phyloP scores from a whole-genome alignment of 2,329 filamentous ascomycete genomes.

The Botrytis paeoniae region DNA sequence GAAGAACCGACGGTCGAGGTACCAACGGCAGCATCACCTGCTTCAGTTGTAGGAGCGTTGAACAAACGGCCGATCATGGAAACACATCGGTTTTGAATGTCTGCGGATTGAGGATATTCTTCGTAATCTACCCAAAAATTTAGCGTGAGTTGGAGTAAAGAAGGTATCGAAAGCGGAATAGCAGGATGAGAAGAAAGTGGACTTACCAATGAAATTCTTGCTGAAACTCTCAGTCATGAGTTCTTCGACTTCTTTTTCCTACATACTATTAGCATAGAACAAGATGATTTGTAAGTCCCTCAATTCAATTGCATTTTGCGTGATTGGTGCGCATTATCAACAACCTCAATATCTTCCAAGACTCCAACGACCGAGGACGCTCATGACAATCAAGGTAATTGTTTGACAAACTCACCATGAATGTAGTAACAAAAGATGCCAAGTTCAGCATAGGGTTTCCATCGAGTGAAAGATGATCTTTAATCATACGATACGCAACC shows the following conservation, averaged over 20 bases:
- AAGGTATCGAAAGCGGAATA: neutral
- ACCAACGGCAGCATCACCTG: conserved; percentile 67
- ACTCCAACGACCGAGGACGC: neutral
- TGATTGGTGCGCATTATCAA: neutral
- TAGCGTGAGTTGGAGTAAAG: neutral
- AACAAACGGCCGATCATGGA: conserved; percentile 89
- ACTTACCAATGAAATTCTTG: conserved; percentile 77
- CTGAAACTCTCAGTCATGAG: conserved; percentile 90
- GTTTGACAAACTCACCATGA: conserved; percentile 63
- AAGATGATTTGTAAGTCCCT: neutral
- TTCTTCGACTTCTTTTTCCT: conserved; percentile 93
- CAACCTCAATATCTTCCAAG: neutral
- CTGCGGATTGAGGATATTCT: conserved; percentile 76
- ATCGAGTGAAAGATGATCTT: conserved; percentile 87
- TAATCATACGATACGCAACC: conserved; percentile 95
- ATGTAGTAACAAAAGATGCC: conserved; percentile 92
- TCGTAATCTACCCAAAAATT: conserved; percentile 58
- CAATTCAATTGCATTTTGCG: neutral
- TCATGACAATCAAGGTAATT: neutral
- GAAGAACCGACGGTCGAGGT: conserved; percentile 88
- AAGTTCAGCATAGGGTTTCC: conserved; percentile 86
- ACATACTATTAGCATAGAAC: neutral
- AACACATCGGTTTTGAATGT: conserved; percentile 89
- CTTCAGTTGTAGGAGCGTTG: conserved; percentile 63
- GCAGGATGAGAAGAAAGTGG: neutral